These are phyloP conservation scores for Gossypium laxum DNA, from an alignment of 441 rosid genomes.

Conservation along the genomic window DNA sequence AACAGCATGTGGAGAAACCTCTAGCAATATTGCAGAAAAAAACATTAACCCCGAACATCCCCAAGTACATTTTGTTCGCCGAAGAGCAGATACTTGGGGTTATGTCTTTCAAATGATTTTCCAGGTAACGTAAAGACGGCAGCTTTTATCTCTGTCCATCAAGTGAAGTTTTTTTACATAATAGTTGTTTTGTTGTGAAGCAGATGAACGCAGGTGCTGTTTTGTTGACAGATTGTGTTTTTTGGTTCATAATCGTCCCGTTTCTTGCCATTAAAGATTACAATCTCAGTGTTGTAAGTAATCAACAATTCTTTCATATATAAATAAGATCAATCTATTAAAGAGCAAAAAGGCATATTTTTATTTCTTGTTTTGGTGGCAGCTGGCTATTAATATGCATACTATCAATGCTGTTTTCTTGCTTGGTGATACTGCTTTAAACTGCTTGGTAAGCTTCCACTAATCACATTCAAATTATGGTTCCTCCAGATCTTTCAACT, in stretches of 20 bases:
- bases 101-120: constrained; percentile 66
- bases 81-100: constrained; percentile 52
- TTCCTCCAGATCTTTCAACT: not conserved
- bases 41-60: constrained; percentile 14
- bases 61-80: constrained; percentile 23
- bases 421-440: constrained; percentile 69
- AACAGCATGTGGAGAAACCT: constrained; percentile 13
- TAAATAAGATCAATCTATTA: not conserved
- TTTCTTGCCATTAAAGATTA: constrained; percentile 75
- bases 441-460: constrained; percentile 53
- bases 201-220: constrained; percentile 98
- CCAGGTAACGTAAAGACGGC: constrained; percentile 39
- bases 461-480: not conserved
- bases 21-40: constrained; percentile 25
- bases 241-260: constrained; percentile 91
- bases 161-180: no score
- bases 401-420: constrained; percentile 68
- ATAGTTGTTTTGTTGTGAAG: constrained; percentile 1
- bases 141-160: no score
- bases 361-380: constrained; percentile 17
- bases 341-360: no score
- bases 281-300: constrained; percentile 61
- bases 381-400: constrained; percentile 80
- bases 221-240: constrained; percentile 81
- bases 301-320: not conserved